Evolutionary conservation across 192 early-diverging fungal species (phyloP).

Genomic region (Geosiphon pyriformis): DNA sequence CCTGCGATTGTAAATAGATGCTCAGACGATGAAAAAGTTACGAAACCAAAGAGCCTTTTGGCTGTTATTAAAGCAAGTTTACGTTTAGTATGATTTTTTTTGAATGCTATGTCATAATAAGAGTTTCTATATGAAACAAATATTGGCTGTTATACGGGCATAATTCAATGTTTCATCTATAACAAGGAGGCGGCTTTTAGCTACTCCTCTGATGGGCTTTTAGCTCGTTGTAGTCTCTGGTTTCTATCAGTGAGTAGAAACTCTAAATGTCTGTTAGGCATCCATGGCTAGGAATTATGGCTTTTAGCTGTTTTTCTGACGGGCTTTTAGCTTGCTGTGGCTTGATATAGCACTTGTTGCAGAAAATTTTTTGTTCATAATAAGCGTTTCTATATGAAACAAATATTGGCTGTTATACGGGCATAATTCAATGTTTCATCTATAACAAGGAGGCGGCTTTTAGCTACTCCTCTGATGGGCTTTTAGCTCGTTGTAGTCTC

Average conservation of each 20-base stretch:
- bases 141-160: no score
- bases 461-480: neutral
- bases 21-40: neutral
- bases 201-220: neutral
- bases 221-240: no score
- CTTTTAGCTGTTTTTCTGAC: slow-evolving; percentile 12
- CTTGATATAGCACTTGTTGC: slow-evolving; percentile 15
- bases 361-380: neutral
- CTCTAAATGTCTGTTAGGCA: slow-evolving; percentile 1
- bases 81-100: slow-evolving; percentile 16
- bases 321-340: neutral
- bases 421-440: no score
- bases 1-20: neutral
- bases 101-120: slow-evolving; percentile 3
- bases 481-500: no score
- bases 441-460: neutral
- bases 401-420: slow-evolving; percentile 1
- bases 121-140: neutral
- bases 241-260: neutral
- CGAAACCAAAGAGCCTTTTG: slow-evolving; percentile 1
- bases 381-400: no score
- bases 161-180: no score
- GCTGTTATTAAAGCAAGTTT: slow-evolving; percentile 3
- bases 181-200: neutral
- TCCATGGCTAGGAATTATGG: slow-evolving; percentile 10